These are phyloP conservation scores for Thamnidium elegans DNA, from an alignment of 192 early-diverging fungal genomes.

Conservation along the genomic window DNA sequence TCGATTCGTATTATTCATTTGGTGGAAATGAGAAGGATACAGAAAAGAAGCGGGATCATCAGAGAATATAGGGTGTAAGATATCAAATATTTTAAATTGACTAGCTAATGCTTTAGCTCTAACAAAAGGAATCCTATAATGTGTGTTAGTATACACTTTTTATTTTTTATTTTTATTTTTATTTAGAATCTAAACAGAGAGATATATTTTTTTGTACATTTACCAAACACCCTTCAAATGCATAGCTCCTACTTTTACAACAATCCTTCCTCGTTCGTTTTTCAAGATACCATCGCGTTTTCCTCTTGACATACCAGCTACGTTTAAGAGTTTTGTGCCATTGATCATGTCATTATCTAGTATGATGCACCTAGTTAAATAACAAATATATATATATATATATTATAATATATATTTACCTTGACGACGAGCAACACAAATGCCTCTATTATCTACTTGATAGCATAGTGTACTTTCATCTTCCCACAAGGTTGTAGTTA, in stretches of 20 bases:
- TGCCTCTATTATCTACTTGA: constrained; percentile 71
- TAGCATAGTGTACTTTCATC: constrained; percentile 76
- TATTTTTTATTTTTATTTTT: too few species aligned
- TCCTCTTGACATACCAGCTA: constrained; percentile 81
- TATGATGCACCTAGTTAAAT: background rate
- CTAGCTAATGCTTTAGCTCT: constrained; percentile 61
- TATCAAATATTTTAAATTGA: constrained; percentile 70
- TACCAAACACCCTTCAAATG: constrained; percentile 84
- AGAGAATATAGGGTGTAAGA: constrained; percentile 70
- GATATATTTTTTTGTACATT: constrained; percentile 20
- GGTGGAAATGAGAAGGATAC: constrained; percentile 30
- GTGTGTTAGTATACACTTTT: constrained; percentile 1
- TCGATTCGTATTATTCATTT: background rate
- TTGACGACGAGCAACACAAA: constrained; percentile 71
- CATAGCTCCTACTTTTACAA: constrained; percentile 84
- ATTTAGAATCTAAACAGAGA: background rate
- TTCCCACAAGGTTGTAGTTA: constrained; percentile 76
- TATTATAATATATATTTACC: constrained; percentile 30
- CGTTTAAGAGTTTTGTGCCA: constrained; percentile 81
- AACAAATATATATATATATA: background rate
- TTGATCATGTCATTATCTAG: constrained; percentile 82
- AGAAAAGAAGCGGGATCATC: constrained; percentile 67
- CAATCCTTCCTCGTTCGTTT: constrained; percentile 78
- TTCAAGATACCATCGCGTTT: constrained; percentile 83
- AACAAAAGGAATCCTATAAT: constrained; percentile 55